These are phyloP conservation scores for Russula vinacea DNA, from an alignment of 768 basidiomycete species.

Conservation along the genomic window DNA sequence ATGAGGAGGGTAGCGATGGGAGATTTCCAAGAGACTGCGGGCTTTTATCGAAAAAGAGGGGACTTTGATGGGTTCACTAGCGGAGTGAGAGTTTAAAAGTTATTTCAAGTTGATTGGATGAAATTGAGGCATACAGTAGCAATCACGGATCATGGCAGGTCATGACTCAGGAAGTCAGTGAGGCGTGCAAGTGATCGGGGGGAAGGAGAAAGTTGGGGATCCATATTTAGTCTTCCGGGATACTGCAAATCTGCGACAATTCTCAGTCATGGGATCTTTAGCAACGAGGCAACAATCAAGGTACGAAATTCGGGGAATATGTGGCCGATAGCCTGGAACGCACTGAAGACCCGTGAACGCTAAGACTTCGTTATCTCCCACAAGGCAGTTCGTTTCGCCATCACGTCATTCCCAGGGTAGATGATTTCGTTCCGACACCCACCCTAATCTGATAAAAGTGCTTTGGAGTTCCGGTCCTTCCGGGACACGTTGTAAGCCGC, in stretches of 20 bases:
- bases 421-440: background rate
- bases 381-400: no score
- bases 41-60: background rate
- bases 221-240: no score
- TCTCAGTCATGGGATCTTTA: background rate
- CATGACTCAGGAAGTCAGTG: no score
- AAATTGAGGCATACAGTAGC: background rate
- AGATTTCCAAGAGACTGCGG: no score
- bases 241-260: no score
- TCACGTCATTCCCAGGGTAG: background rate
- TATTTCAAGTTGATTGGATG: background rate
- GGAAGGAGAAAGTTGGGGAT: no score
- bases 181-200: no score
- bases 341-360: background rate
- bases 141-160: no score
- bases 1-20: background rate
- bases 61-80: no score
- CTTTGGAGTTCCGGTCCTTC: background rate
- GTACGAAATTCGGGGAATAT: background rate
- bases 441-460: background rate
- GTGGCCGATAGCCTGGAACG: background rate
- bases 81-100: background rate
- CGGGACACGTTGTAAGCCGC: background rate
- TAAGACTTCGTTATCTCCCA: background rate
- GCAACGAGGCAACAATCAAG: background rate